Evolutionary conservation across 139 green algal genomes (phyloP), one percentile per base, ranked within the genome.

Genomic region (Tetraselmis striata): DNA sequence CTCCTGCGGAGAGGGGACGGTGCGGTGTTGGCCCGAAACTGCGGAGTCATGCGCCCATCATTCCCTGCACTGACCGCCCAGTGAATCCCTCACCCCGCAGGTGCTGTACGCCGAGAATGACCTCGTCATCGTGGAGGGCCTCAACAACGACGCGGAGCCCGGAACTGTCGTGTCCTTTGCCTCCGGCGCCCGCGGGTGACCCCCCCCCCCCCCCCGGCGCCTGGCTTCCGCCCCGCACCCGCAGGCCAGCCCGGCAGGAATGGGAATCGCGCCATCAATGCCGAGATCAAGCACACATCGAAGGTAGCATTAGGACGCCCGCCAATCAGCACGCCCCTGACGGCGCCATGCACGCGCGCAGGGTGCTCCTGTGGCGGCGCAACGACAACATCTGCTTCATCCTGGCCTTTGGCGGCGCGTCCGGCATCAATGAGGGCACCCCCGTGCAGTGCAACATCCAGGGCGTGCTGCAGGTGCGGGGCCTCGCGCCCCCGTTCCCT

Each of bases 91-190:
- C 31, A 75, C n/a, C 18, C 0, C 31, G 31, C 92, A 97, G 92
- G 94, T 98, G 30, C 84, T 97, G 45, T 93, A 87, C 30, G 77
- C 76, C 25, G 59, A 85, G 0, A 90, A 95, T 77, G 88, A 87
- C 75, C 59, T 97, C 31, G 94, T 92, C 5, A 93, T 98, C 67
- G 82, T 97, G 27, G 90, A 90, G 31, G 94, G 94, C 0, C 88
- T 98, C 27, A 95, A 98, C 84, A 88, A 95, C 25, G 94, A 98
- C 74, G 94, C 94, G 0, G 93, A 92, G 1, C 32, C 94, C 1
- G 94, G 94, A 74, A 95, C 91, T 26, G 89, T 87, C 32, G 85
- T 98, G 1, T 83, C 86, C 0, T 98, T 98, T 78, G 87, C 93
- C n/a, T 93, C 87, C 75, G 94, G 94, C 1, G 89, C 90, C 25